These are phyloP conservation scores for Scheffersomyces quercinus DNA, from an alignment of 1,139 yeast genomes.

Conservation along the genomic window DNA sequence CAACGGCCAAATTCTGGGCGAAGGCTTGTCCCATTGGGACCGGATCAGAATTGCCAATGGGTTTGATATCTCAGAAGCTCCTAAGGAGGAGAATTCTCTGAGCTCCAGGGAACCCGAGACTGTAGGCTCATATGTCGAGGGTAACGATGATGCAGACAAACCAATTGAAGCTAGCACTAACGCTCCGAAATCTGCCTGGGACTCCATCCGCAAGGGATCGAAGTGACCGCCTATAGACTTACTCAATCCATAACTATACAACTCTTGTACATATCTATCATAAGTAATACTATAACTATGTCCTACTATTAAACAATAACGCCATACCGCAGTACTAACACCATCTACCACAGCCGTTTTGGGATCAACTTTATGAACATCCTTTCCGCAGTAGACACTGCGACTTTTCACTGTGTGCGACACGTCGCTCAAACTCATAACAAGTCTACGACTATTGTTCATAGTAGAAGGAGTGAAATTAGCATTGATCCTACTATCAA, in stretches of 20 bases:
- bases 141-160: background rate
- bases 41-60: slow-evolving; percentile 33
- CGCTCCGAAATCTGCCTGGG: slow-evolving; percentile 16
- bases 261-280: too few relatives aligned
- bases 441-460: slow-evolving; percentile 2
- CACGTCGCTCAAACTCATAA: slow-evolving; percentile 14
- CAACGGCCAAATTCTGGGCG: slow-evolving; percentile 4
- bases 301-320: too few relatives aligned
- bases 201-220: slow-evolving; percentile 11
- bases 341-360: too few relatives aligned
- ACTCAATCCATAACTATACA: too few relatives aligned
- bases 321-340: too few relatives aligned
- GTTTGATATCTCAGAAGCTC: slow-evolving; percentile 9
- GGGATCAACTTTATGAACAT: too few relatives aligned
- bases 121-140: background rate
- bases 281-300: too few relatives aligned
- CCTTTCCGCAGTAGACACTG: too few relatives aligned
- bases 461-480: background rate
- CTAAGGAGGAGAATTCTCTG: background rate
- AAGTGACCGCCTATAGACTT: slow-evolving; percentile 4
- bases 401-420: too few relatives aligned
- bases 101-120: background rate
- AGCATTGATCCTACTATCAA: background rate
- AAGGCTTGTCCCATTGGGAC: slow-evolving; percentile 28
- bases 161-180: background rate